These are phyloP conservation scores for Trichoderma breve DNA, from an alignment of 2,329 filamentous ascomycete species.

Conservation along the genomic window DNA sequence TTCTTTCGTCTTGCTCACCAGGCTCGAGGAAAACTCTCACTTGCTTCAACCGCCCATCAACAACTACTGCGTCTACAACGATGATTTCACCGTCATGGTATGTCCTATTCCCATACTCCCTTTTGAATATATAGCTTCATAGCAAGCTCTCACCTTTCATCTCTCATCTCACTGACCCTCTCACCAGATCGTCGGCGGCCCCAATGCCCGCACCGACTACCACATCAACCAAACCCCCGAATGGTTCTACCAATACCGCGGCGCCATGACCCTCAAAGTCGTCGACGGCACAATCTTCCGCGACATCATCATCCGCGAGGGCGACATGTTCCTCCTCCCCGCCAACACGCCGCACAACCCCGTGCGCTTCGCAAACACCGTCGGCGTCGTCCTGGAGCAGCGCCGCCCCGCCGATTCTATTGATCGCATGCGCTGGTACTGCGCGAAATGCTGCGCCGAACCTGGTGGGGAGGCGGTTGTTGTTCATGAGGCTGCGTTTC, in stretches of 20 bases:
- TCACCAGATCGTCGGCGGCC: constrained; percentile 80
- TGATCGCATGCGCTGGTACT: constrained; percentile 91
- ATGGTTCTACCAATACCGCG: constrained; percentile 97
- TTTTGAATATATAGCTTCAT: background rate
- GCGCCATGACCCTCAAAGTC: constrained; percentile 89
- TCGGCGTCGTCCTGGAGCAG: constrained; percentile 93
- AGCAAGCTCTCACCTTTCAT: background rate
- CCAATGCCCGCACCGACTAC: constrained; percentile 95
- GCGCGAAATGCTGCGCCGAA: constrained; percentile 57
- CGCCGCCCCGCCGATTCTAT: constrained; percentile 65
- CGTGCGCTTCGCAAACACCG: constrained; percentile 86
- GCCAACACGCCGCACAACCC: constrained; percentile 97
- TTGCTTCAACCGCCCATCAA: constrained; percentile 92
- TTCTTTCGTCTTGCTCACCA: constrained; percentile 36
- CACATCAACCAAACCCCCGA: constrained; percentile 96
- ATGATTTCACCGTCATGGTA: constrained; percentile 79
- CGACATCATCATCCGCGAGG: constrained; percentile 87
- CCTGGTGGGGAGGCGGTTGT: constrained; percentile 36
- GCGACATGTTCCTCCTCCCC: constrained; percentile 89
- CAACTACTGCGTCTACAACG: constrained; percentile 95
- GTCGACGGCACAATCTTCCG: constrained; percentile 71
- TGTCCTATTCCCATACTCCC: background rate
- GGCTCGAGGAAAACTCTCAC: constrained; percentile 89
- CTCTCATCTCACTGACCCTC: background rate
- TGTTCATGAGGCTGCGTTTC: constrained; percentile 83